Evolutionary conservation across 129 eudicot species (phyloP), one percentile per base, ranked within the genome.

Genomic region (Escallonia herrerae): DNA sequence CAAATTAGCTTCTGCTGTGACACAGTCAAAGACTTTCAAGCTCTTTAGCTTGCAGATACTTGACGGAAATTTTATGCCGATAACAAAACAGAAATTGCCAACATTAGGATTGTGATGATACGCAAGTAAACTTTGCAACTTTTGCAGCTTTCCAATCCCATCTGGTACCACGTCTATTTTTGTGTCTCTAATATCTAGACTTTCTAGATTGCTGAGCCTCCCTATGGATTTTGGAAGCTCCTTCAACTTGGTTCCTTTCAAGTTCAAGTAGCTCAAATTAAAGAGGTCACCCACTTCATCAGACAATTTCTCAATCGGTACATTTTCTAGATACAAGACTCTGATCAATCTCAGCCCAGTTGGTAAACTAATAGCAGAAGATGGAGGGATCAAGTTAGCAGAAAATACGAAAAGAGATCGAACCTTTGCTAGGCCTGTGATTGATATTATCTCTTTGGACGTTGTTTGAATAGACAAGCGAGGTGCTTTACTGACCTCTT

Each of bases 201-300:
- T 73, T 60, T 40, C 43, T 45, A 73, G 38, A 15, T 65, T 55
- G 6, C 15, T 5, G 12, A 73, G 50, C 40, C 57, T 33, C 12
- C 49, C 65, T 9, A 73, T n/a, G 4, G 22, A 12, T 47, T 57
- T 33, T 12, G 77, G 78, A 52, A 73, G n/a, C 33, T 58, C 55
- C 4, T 15, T 9, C 37, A 65, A 47, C 0, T 37, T 10, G 22
- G 49, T 58, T 3, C 40, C 5, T 12, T 15, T 49, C 41, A 66
- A 15, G 39, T 41, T 15, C 2, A 73, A 33, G 52, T 22, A 73
- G 54, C 65, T 57, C 38, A 72, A 12, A 47, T 72, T 69, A 57
- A 64, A 63, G 43, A 72, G 49, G 2, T n/a, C 39, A 5, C 11
- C 70, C 6, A 72, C 40, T 7, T 10, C 71, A 5, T 10, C 55